Evolutionary conservation across 495 filamentous ascomycete species (phyloP), one percentile per base, ranked within the genome.

Genomic region (Penicillium lividum): DNA sequence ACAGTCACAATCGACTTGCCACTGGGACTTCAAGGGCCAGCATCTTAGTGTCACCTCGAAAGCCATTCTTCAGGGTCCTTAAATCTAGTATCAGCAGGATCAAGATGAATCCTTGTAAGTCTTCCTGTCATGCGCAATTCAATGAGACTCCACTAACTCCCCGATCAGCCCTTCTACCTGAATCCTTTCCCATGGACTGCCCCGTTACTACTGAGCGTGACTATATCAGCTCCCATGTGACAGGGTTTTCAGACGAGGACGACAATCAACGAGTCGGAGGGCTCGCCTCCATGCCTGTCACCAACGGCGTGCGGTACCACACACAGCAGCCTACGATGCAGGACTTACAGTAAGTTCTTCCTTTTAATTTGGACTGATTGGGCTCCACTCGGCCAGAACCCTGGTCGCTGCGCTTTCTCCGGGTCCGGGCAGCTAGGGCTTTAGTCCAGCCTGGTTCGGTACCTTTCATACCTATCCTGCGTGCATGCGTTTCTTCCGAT

Each of bases 291-390:
- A 73, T 79, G 61, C 68, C 75, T 67, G 72, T 70, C 61, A 75
- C 70, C 68, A 79, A 76, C 73, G 72, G 74, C 68, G 65, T 77
- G 64, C 67, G 72, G 64, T 80, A 78, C 73, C 74, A 70, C 65
- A 65, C 74, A 69, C 74, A 74, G 62, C 70, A 71, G 60, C 59
- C 73, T 75, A 68, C 65, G 52, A 63, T 76, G 71, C 75, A 79
- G 54, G 76, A 78, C 69, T 68, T 77, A 64, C 68, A 74, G 78
- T 81, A 80, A 73, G 78, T 80, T 67, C 52, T 73, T 68, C 38
- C 65, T 77, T 77, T 73, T 51, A 70, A 73, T 75, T 56, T 52
- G 59, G 69, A 67, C 74, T 66, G 59, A 57, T 63, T 68, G 73
- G 64, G 57, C 70, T 71, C 67, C 67, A 71, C 63, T 69, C 58